phyloP scores from a whole-genome alignment of 306 rosid genomes.

The Cajanus cajan region DNA sequence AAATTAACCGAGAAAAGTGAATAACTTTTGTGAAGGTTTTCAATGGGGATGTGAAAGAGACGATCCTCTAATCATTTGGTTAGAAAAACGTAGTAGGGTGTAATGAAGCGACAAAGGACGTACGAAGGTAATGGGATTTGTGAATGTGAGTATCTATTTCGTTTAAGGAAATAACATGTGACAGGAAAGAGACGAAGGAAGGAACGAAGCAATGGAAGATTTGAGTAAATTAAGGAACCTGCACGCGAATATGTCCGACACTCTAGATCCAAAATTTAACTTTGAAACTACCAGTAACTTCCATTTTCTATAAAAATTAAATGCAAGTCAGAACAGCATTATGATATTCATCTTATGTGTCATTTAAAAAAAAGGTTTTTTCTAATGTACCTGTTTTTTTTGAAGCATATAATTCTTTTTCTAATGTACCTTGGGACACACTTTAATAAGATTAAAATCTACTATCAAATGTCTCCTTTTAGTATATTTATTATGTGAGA shows the following conservation, averaged over 20 bases:
- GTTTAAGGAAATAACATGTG: background rate
- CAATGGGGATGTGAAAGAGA: background rate
- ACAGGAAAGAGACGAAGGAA: background rate
- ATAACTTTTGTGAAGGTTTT: background rate
- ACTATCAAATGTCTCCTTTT: no score
- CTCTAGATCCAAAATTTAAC: background rate
- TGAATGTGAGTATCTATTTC: background rate
- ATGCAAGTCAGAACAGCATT: no score
- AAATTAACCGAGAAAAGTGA: constrained; percentile 14
- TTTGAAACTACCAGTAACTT: background rate
- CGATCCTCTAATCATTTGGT: background rate
- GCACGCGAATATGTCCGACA: constrained; percentile 14
- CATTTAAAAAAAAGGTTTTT: no score
- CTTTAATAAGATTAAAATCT: no score
- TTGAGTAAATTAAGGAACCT: constrained; percentile 19
- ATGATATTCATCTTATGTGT: no score
- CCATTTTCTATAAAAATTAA: background rate
- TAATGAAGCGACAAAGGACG: background rate
- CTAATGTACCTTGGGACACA: no score
- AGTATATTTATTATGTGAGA: no score
- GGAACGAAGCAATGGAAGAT: background rate
- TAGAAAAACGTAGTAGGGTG: background rate
- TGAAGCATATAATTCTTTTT: no score
- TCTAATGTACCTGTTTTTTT: no score
- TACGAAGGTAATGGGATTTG: background rate